A percentile compares a stretch with the other conserved stretches of the same genome.
phyloP scores from a whole-genome alignment of 23 red algal genomes.

The Gracilaria domingensis region DNA sequence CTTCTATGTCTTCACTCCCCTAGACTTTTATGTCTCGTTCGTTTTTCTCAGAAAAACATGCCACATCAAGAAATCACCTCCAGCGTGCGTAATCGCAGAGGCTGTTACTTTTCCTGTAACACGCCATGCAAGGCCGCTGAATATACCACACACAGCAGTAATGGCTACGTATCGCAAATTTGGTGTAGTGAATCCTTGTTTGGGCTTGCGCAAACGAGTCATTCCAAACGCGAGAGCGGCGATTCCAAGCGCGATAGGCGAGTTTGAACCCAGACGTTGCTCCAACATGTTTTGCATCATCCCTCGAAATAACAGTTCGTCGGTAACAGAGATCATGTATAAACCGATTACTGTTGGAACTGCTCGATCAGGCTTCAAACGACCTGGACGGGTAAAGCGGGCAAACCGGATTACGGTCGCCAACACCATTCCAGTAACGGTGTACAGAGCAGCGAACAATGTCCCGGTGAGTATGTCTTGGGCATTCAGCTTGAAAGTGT shows the following conservation, averaged over 20 bases:
- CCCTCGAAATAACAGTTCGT: slow-evolving; percentile 70
- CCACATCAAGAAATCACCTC: slow-evolving; percentile 56
- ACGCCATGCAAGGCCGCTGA: slow-evolving; percentile 47
- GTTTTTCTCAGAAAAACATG: slow-evolving; percentile 33
- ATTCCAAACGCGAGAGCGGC: slow-evolving; percentile 29
- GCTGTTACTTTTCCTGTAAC: slow-evolving; percentile 64
- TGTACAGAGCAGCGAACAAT: slow-evolving; percentile 11
- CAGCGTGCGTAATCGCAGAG: slow-evolving; percentile 57
- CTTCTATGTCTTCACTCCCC: neutral
- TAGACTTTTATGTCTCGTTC: slow-evolving; percentile 13
- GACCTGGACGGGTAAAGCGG: slow-evolving; percentile 24
- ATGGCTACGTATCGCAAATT: slow-evolving; percentile 47
- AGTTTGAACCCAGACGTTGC: slow-evolving; percentile 38
- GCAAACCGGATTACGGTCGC: slow-evolving; percentile 53
- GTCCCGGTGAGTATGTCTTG: slow-evolving; percentile 14
- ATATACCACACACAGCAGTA: slow-evolving; percentile 29
- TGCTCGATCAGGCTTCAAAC: slow-evolving; percentile 10
- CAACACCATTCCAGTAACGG: slow-evolving; percentile 1
- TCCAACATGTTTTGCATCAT: slow-evolving; percentile 72
- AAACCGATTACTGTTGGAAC: slow-evolving; percentile 34
- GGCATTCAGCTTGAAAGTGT: slow-evolving; percentile 40
- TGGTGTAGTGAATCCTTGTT: slow-evolving; percentile 38
- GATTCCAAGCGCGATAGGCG: slow-evolving; percentile 37
- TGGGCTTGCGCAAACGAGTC: slow-evolving; percentile 30
- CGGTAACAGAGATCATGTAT: slow-evolving; percentile 51